Percentiles rank a stretch among this genome's conserved stretches.
phyloP scores from a whole-genome alignment of 177 flowering plant species.

The Telopea speciosissima region DNA sequence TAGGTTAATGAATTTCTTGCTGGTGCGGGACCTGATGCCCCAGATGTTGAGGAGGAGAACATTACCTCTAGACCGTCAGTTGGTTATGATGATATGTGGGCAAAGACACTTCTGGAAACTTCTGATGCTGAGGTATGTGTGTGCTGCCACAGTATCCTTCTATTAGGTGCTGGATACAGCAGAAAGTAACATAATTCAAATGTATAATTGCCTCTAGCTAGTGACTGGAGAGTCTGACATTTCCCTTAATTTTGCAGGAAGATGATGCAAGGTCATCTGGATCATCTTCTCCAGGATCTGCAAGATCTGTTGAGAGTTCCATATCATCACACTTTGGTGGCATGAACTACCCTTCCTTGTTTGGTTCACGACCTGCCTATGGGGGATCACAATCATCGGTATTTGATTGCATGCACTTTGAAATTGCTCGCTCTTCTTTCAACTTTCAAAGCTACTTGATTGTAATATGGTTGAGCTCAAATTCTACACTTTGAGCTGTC shows the following conservation, averaged over 20 bases:
- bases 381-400: constrained; percentile 60
- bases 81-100: constrained; percentile 99
- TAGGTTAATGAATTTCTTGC: constrained; percentile 97
- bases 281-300: constrained; percentile 87
- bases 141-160: constrained; percentile 2
- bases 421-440: background rate
- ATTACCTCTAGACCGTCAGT: constrained; percentile 72
- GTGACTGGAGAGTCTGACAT: background rate
- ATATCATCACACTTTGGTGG: constrained; percentile 99
- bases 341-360: constrained; percentile 90
- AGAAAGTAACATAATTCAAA: constrained; percentile 1
- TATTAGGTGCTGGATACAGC: background rate
- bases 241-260: constrained; percentile 47
- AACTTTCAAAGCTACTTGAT: too few relatives aligned
- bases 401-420: constrained; percentile 1
- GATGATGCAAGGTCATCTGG: constrained; percentile 94
- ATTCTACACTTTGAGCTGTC: background rate
- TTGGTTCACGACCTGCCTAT: constrained; percentile 74
- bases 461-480: too few relatives aligned
- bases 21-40: constrained; percentile 98
- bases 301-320: constrained; percentile 93
- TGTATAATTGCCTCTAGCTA: background rate
- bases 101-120: constrained; percentile 87
- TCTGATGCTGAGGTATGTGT: constrained; percentile 66
- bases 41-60: constrained; percentile 96